These are phyloP conservation scores for Tuber umbilicatum DNA, from an alignment of 495 filamentous ascomycete genomes.

Conservation along the genomic window DNA sequence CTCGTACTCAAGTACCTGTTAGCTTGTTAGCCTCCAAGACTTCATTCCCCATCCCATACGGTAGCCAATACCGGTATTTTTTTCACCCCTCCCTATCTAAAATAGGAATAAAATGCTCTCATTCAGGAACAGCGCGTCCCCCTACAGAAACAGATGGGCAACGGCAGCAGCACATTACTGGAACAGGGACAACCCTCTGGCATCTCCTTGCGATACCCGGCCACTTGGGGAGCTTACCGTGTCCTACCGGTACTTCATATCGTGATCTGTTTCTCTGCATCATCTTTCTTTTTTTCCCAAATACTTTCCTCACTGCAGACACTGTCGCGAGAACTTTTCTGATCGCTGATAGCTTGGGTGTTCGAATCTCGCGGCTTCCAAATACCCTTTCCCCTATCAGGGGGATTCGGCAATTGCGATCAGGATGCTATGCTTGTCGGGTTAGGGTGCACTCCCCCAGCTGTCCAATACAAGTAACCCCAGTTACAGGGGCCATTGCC, in stretches of 20 bases:
- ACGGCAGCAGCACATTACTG: not conserved
- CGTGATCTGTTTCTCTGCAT: not conserved
- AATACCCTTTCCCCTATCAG: not conserved
- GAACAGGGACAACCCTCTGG: not conserved
- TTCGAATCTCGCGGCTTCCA: not conserved
- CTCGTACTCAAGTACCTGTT: too few relatives aligned
- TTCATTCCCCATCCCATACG: not conserved
- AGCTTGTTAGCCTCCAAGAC: not conserved
- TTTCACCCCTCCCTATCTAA: not conserved
- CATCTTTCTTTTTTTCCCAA: not conserved
- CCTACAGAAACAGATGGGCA: not conserved
- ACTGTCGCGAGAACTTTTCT: not conserved
- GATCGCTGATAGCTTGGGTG: not conserved
- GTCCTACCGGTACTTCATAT: not conserved
- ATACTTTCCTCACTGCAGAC: not conserved
- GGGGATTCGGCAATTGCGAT: not conserved
- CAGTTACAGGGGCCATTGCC: not conserved
- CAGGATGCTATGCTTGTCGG: not conserved
- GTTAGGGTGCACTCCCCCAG: not conserved
- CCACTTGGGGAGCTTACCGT: not conserved
- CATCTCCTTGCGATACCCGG: not conserved
- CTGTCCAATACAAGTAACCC: not conserved
- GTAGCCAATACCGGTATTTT: constrained; percentile 2
- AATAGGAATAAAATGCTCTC: not conserved
- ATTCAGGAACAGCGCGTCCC: not conserved